Evolutionary conservation across 1,284 basidiomycete genomes (phyloP).

Genomic region (Cerioporus squamosus): DNA sequence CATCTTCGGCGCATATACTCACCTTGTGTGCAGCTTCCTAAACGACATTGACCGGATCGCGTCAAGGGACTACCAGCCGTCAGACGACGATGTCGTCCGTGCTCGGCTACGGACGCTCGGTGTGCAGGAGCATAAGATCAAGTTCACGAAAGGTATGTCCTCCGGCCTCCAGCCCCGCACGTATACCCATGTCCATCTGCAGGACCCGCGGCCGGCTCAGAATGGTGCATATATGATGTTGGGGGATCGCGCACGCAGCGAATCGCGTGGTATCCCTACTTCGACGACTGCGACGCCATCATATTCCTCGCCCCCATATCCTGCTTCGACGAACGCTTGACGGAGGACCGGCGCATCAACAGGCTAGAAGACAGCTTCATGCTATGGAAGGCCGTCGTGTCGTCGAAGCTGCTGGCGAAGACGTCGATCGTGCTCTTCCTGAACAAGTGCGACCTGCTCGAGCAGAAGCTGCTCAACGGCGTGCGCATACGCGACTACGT

Average conservation of each 20-base stretch:
- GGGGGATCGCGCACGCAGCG: conserved; percentile 69
- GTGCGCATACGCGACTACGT: conserved; percentile 64
- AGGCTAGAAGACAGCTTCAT: conserved; percentile 47
- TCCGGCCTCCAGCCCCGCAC: neutral
- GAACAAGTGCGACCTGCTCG: conserved; percentile 59
- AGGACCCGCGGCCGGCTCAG: conserved; percentile 40
- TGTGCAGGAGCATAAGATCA: conserved; percentile 73
- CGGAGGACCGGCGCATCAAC: conserved; percentile 47
- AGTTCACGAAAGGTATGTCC: conserved; percentile 64
- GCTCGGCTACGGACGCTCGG: conserved; percentile 71
- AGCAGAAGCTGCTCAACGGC: conserved; percentile 66
- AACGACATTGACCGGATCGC: conserved; percentile 67
- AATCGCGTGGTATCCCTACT: conserved; percentile 44
- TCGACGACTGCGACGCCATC: conserved; percentile 46
- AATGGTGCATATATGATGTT: conserved; percentile 66
- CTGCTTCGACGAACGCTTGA: conserved; percentile 48
- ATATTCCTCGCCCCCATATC: conserved; percentile 47
- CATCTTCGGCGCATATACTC: neutral
- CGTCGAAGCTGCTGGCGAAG: conserved; percentile 42
- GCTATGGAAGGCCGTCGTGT: conserved; percentile 45
- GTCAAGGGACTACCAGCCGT: conserved; percentile 54
- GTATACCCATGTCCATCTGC: neutral
- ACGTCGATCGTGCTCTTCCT: conserved; percentile 44
- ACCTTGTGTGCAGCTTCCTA: conserved; percentile 52
- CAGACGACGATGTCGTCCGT: conserved; percentile 69